Evolutionary conservation across 2,329 filamentous ascomycete species (phyloP).

Genomic region (Raffaelea ambrosiae): DNA sequence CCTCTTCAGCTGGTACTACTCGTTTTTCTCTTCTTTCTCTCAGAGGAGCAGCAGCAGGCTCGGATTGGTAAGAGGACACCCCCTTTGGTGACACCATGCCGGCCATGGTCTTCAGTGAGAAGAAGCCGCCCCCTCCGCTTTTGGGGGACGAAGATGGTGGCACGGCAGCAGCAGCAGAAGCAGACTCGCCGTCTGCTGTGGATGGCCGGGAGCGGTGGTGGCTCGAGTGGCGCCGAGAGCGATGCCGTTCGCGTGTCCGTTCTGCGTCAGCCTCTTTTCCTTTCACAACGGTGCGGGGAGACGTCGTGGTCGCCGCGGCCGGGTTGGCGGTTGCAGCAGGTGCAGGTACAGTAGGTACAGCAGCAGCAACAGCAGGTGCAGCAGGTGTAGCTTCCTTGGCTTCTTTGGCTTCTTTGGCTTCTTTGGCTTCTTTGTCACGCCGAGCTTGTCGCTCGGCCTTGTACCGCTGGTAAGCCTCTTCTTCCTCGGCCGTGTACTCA

Average conservation of each 20-base stretch:
- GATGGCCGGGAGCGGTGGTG: constrained; percentile 11
- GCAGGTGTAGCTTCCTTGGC: no score
- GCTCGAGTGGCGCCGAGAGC: constrained; percentile 15
- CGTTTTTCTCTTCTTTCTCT: constrained; percentile 4
- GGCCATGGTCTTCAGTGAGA: background rate
- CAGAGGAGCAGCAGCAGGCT: constrained; percentile 8
- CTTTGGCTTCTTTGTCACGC: constrained; percentile 19
- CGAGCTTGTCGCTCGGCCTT: constrained; percentile 36
- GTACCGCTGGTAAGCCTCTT: constrained; percentile 32
- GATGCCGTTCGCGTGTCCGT: constrained; percentile 14
- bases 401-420: constrained; percentile 11
- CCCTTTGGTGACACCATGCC: no score
- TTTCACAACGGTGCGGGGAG: constrained; percentile 12
- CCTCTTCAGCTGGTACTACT: background rate
- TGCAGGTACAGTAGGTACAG: constrained; percentile 15
- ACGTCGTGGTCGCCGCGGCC: no score
- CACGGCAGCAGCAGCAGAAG: no score
- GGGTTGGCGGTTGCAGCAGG: constrained; percentile 19
- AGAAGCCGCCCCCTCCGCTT: background rate
- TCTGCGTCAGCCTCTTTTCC: constrained; percentile 14
- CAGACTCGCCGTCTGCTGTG: constrained; percentile 5
- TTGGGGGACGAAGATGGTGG: no score
- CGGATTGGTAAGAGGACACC: no score
- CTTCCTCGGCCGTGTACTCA: constrained; percentile 4
- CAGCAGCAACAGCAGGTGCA: background rate